Evolutionary conservation across 2,329 filamentous ascomycete genomes (phyloP), one percentile per base, ranked within the genome.

Genomic region (Pseudohalonectria lignicola): DNA sequence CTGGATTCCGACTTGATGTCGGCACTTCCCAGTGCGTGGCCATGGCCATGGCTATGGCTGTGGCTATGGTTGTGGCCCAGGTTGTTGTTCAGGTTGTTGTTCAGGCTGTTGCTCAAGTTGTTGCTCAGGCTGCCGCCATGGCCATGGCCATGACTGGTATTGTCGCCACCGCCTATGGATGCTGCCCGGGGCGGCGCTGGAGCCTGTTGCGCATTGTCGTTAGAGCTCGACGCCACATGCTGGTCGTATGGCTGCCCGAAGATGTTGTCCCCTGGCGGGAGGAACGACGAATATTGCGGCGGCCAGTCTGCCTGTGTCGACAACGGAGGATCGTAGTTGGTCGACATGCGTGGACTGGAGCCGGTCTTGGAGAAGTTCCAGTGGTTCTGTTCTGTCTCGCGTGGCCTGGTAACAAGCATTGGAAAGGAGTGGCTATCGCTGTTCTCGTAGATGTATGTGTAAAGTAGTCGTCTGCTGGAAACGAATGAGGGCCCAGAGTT

Each of bases 381-480:
- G 57, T 30, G 63, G 59, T 59, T 71, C 55, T 68, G 63, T 53
- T 74, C 68, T 52, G 66, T 58, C 45, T 71, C 66, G 56, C 60
- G 59, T 52, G 66, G 65, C 59, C 69, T 67, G 52, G 69, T 66
- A 61, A 69, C 67, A 54, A 74, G 67, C 71, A 75, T 71, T 69
- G 61, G 62, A 57, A 63, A 57, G 43, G 45, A 45, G 42, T 37
- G 25, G 18, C 35, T 26, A 12, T 26, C 8, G 32, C 32, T 32
- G 30, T 32, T 16, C 30, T 16, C 19, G 6, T 18, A 16, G 30
- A 17, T 32, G n/a, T n/a, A n/a, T n/a, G n/a, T n/a, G n/a, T n/a
- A n/a, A n/a, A n/a, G n/a, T n/a, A n/a, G n/a, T n/a, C n/a, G n/a
- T n/a, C n/a, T n/a, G n/a, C n/a, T n/a, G n/a, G n/a, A n/a, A n/a